Percentiles rank a stretch among this genome's conserved stretches.
phyloP scores from a whole-genome alignment of 345 rosid species.

The Linum trigynum region DNA sequence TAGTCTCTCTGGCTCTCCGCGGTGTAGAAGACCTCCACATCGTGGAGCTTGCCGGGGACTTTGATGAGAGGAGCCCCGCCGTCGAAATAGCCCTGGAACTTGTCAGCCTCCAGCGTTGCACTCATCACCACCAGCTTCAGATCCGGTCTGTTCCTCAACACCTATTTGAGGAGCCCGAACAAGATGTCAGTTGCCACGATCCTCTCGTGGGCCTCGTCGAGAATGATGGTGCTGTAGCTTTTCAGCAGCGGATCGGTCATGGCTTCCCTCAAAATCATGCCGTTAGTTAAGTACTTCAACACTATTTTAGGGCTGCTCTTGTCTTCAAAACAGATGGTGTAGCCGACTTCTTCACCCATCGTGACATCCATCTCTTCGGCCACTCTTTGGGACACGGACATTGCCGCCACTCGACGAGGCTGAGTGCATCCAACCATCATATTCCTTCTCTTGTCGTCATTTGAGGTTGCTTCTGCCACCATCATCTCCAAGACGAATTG shows the following conservation, averaged over 20 bases:
- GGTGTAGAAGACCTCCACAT: constrained; percentile 81
- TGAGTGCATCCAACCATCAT: constrained; percentile 32
- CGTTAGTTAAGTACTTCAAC: constrained; percentile 54
- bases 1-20: constrained; percentile 88
- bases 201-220: constrained; percentile 97
- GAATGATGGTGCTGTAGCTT: constrained; percentile 54
- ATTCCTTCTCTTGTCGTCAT: constrained; percentile 67
- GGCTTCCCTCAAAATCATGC: too few relatives aligned
- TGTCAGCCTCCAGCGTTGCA: constrained; percentile 95
- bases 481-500: constrained; percentile 89
- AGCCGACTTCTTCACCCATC: constrained; percentile 98
- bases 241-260: too few relatives aligned
- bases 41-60: constrained; percentile 81
- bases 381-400: constrained; percentile 99
- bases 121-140: constrained; percentile 95
- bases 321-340: constrained; percentile 93
- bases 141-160: constrained; percentile 63
- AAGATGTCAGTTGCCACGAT: constrained; percentile 80
- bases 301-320: constrained; percentile 77
- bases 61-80: constrained; percentile 33
- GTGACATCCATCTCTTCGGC: constrained; percentile 99
- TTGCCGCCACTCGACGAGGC: constrained; percentile 97
- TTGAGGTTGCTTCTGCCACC: constrained; percentile 66
- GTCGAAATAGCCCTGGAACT: constrained; percentile 76
- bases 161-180: constrained; percentile 86